Evolutionary conservation across 108 stramenopile species (phyloP), one percentile per base, ranked within the genome.

Genomic region (Schizochytrium sp.): DNA sequence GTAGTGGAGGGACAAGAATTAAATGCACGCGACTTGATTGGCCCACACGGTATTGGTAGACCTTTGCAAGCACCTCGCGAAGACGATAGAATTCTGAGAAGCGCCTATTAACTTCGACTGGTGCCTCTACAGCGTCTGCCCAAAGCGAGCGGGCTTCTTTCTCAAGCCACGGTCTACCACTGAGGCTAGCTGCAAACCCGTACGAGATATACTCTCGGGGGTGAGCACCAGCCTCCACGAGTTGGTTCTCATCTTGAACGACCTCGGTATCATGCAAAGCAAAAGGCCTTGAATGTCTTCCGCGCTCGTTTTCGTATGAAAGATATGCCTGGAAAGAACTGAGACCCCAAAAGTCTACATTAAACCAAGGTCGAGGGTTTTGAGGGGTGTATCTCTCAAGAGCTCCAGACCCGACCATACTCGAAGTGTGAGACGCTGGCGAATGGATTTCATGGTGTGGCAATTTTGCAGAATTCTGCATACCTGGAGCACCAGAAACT

Each of bases 81-180:
- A 83, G 76, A 5, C 53, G 50, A 0, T 55, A 50, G 47, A 83
- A 83, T 40, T 83, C 76, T 5, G 76, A 83, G 76, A 55, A 83
- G 47, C 76, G 47, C 40, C 76, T 17, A 83, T 83, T 83, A 53
- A 83, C 76, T 28, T 49, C 53, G 40, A 55, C 47, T 5, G 76
- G 76, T 53, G 47, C 53, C 50, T 83, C 76, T 8, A 83, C 50
- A 0, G 76, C 76, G 76, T 83, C 76, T 28, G 76, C 76, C 76
- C 76, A 83, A 7, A 83, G 47, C 0, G 76, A 38, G 38, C 53
- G 45, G 13, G 76, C 76, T 53, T 83, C 76, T 40, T 83, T 83
- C 40, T 83, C 76, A 47, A 83, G 28, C 50, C 53, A 83, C 5
- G 50, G 76, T 1, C 53, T 17, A 5, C 76, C 76, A 40, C 50